Conservation (phyloP, 2,329 filamentous ascomycete genomes). For the Ophiostoma pallidulum region DNA sequence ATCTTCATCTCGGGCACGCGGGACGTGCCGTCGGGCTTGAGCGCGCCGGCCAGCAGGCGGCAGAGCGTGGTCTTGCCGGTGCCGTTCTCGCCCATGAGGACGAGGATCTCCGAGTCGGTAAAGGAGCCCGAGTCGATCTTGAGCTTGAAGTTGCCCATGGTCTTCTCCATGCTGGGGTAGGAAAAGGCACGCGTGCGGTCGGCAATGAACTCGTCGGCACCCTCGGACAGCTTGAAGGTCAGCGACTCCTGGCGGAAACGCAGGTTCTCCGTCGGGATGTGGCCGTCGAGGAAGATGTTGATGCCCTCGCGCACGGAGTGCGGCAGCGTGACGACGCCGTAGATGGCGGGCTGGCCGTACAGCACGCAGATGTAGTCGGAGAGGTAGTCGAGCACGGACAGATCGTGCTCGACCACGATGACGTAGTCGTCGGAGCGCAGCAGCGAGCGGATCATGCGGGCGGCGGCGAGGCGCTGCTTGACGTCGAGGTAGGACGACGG, state of each 20-base stretch:
- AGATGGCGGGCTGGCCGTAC: conserved; percentile 90
- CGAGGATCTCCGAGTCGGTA: conserved; percentile 95
- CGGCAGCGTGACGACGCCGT: conserved; percentile 94
- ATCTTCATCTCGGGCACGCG: conserved; percentile 91
- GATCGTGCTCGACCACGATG: conserved; percentile 98
- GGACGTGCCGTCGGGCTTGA: conserved; percentile 75
- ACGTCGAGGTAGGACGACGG: conserved; percentile 98
- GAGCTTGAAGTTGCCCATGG: conserved; percentile 66
- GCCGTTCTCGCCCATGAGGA: conserved; percentile 99
- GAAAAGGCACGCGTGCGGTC: conserved; percentile 78
- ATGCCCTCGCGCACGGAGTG: conserved; percentile 96
- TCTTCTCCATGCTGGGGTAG: conserved; percentile 91
- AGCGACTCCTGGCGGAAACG: conserved; percentile 96
- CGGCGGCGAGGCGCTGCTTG: conserved; percentile 92
- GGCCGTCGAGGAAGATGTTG: conserved; percentile 97
- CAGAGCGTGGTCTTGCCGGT: conserved; percentile 98
- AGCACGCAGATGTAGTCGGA: conserved; percentile 98
- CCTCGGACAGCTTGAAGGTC: conserved; percentile 88
- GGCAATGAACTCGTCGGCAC: conserved; percentile 74
- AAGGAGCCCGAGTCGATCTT: conserved; percentile 75
- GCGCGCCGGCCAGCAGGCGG: conserved; percentile 83
- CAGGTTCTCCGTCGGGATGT: conserved; percentile 92
- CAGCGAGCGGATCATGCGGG: conserved; percentile 83
- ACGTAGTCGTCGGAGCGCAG: conserved; percentile 87
- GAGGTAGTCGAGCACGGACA: conserved; percentile 96